Base-by-base conservation (phyloP, 306 rosid species). In the Cucumis hystrix region DNA sequence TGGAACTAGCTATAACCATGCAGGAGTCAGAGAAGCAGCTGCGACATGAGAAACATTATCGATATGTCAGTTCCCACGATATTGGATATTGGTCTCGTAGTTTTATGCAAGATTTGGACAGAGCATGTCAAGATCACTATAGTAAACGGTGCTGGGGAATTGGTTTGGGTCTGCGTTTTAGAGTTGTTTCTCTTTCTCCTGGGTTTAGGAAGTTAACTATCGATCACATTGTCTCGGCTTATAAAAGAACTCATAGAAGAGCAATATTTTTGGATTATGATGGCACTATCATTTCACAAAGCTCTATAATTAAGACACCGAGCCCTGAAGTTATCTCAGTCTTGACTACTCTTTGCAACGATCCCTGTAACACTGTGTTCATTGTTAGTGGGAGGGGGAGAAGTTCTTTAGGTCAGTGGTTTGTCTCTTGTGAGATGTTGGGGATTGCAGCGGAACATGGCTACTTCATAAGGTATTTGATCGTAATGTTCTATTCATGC, bases 361-460 rank as follows among this genome's bases (percentile, higher is more conserved):
- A 78, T 28, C 80, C 75, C 3, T 64, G 72, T 56, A 78, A 78
- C 75, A 78, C 75, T 10, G 75, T 78, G 65, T 78, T 78, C 57
- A 78, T 78, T 40, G 80, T 78, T n/a, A 78, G 80, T 35, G 80
- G 80, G 75, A 78, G 80, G 65, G 75, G 75, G 52, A 66, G 80
- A 65, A 39, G 21, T 78, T 54, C 80, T 54, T 65, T 78, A 57
- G 72, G 80, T 55, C 55, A 78, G 54, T 78, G 80, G 80, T 78
- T 78, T 51, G 54, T 75, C 64, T 25, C 80, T n/a, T 78, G 80
- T 52, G 75, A 78, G 64, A 65, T 54, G 80, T 61, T 78, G 52
- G 80, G 80, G 16, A 65, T 78, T 78, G 80, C 80, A 51, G 80
- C 80, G 20, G 80, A 78, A 66, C 80, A 78, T 37, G 80, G 80